Conservation (phyloP, 2,329 filamentous ascomycete species). For the Chlorencoelia australis region DNA sequence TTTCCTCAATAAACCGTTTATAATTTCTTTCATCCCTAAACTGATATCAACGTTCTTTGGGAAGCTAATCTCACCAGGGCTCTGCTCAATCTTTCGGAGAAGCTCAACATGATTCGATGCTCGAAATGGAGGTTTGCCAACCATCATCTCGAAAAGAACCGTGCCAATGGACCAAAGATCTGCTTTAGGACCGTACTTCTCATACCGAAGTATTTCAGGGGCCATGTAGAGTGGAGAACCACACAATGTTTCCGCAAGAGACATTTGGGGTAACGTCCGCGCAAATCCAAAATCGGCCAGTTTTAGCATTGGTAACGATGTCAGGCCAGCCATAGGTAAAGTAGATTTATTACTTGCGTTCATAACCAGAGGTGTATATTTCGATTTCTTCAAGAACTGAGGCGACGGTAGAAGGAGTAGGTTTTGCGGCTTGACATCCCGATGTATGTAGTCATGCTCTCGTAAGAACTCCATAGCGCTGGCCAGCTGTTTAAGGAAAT, state of each 20-base stretch:
- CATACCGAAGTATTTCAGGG: slow-evolving; percentile 91
- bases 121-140: slow-evolving; percentile 79
- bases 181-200: slow-evolving; percentile 94
- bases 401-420: slow-evolving; percentile 77
- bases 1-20: slow-evolving; percentile 72
- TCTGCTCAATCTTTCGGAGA: slow-evolving; percentile 80
- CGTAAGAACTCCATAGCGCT: slow-evolving; percentile 87
- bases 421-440: slow-evolving; percentile 96
- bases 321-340: slow-evolving; percentile 69
- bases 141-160: slow-evolving; percentile 91
- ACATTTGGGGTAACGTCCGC: slow-evolving; percentile 78
- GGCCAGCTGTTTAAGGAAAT: slow-evolving; percentile 90
- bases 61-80: slow-evolving; percentile 79
- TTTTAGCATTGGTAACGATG: slow-evolving; percentile 89
- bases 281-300: slow-evolving; percentile 99
- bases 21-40: slow-evolving; percentile 68
- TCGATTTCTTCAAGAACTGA: slow-evolving; percentile 53
- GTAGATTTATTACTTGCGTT: slow-evolving; percentile 69
- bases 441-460: slow-evolving; percentile 79
- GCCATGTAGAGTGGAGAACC: slow-evolving; percentile 98
- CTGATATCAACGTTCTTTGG: slow-evolving; percentile 62
- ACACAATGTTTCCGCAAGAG: slow-evolving; percentile 89
- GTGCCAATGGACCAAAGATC: slow-evolving; percentile 97
- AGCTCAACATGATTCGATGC: slow-evolving; percentile 93
- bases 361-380: slow-evolving; percentile 60